phyloP scores from a whole-genome alignment of 805 yeast genomes.

The Saccharomycopsis oosterbeekiorum region DNA sequence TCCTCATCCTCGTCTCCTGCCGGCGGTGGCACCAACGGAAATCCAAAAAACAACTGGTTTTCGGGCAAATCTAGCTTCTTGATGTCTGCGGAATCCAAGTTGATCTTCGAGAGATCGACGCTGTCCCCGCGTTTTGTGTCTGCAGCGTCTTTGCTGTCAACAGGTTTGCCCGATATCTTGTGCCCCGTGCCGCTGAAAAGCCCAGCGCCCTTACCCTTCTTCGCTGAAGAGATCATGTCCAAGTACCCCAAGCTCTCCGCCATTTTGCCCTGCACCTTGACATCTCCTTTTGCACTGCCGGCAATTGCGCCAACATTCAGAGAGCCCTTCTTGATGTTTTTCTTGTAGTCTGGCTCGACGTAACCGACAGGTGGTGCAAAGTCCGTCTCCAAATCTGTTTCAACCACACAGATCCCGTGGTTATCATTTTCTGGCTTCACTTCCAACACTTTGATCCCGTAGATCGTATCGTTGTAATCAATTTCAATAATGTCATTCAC shows the following conservation, averaged over 20 bases:
- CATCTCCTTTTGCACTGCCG: neutral
- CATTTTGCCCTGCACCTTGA: slow-evolving; percentile 44
- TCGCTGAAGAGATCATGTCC: slow-evolving; percentile 12
- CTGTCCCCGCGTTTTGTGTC: slow-evolving; percentile 14
- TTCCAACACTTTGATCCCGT: slow-evolving; percentile 75
- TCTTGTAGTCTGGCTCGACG: slow-evolving; percentile 73
- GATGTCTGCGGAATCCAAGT: slow-evolving; percentile 49
- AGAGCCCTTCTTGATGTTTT: slow-evolving; percentile 24
- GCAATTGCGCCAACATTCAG: slow-evolving; percentile 11
- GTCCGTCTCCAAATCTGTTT: slow-evolving; percentile 93
- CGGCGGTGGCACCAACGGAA: slow-evolving; percentile 47
- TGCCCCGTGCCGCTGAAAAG: slow-evolving; percentile 55
- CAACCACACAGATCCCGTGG: slow-evolving; percentile 84
- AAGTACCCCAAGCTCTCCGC: slow-evolving; percentile 34
- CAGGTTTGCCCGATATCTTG: slow-evolving; percentile 55
- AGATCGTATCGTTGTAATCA: slow-evolving; percentile 68
- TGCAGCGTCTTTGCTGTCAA: slow-evolving; percentile 19
- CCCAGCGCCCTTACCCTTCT: slow-evolving; percentile 13
- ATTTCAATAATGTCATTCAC: slow-evolving; percentile 78
- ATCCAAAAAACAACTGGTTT: slow-evolving; percentile 90
- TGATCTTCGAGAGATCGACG: slow-evolving; percentile 34
- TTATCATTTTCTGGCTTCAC: slow-evolving; percentile 63
- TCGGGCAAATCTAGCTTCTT: slow-evolving; percentile 66
- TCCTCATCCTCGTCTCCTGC: slow-evolving; percentile 28
- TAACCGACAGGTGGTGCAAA: slow-evolving; percentile 99